A percentile compares a stretch with the other conserved stretches of the same genome.
phyloP scores from a whole-genome alignment of 148 eudicot species.

The Hydrangea macrophylla region DNA sequence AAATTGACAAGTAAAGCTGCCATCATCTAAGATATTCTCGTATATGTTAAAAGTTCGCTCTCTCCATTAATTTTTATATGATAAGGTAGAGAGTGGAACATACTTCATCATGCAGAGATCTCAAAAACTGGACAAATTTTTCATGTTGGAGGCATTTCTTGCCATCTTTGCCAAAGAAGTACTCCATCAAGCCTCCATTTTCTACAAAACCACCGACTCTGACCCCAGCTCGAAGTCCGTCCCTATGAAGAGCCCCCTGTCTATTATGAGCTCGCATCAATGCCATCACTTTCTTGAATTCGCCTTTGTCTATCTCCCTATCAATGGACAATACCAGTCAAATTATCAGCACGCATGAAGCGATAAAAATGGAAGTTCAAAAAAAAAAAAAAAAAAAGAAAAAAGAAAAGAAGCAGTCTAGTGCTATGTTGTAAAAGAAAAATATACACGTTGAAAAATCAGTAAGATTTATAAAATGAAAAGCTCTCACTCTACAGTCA shows the following conservation, averaged over 20 bases:
- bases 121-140: slow-evolving; percentile 65
- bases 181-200: slow-evolving; percentile 77
- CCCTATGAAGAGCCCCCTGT: slow-evolving; percentile 73
- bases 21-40: no score
- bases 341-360: neutral
- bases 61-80: neutral
- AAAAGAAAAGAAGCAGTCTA: neutral
- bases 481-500: neutral
- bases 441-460: no score
- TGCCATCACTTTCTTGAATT: slow-evolving; percentile 65
- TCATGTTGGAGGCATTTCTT: slow-evolving; percentile 48
- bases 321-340: slow-evolving; percentile 7
- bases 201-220: slow-evolving; percentile 56
- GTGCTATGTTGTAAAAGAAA: neutral
- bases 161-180: slow-evolving; percentile 81
- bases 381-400: neutral
- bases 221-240: slow-evolving; percentile 70
- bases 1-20: neutral
- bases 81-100: slow-evolving; percentile 1
- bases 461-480: no score
- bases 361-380: neutral
- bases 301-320: slow-evolving; percentile 72
- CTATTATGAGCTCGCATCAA: slow-evolving; percentile 68
- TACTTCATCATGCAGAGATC: slow-evolving; percentile 75
- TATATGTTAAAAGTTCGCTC: no score